phyloP scores from a whole-genome alignment of 1,284 basidiomycete species.

The Veloboletus limbatus region DNA sequence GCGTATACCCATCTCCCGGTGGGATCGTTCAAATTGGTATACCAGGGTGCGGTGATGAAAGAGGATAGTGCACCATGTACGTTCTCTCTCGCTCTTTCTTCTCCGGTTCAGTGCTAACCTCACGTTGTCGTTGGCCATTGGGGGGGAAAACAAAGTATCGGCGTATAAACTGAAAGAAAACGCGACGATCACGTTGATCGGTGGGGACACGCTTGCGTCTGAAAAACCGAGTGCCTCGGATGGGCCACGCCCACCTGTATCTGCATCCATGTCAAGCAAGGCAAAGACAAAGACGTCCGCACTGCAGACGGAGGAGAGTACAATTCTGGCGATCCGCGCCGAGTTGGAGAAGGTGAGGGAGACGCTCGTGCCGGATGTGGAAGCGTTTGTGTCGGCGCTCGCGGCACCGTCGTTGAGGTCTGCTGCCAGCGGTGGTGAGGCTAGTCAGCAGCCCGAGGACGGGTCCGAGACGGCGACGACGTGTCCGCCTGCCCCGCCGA shows the following conservation, averaged over 20 bases:
- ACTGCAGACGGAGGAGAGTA: slow-evolving; percentile 48
- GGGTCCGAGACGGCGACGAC: not conserved
- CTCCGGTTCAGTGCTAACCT: too few species aligned
- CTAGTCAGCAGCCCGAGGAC: too few species aligned
- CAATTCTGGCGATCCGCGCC: slow-evolving; percentile 54
- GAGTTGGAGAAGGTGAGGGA: slow-evolving; percentile 57
- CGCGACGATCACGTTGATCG: slow-evolving; percentile 64
- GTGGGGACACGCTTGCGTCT: slow-evolving; percentile 33
- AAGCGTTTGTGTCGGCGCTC: slow-evolving; percentile 47
- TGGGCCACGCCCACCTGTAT: too few species aligned
- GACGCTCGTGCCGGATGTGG: slow-evolving; percentile 52
- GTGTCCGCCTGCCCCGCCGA: not conserved
- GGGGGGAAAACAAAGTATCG: too few species aligned
- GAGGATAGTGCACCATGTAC: slow-evolving; percentile 67
- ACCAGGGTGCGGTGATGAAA: slow-evolving; percentile 76
- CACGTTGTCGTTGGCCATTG: too few species aligned
- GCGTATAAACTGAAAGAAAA: slow-evolving; percentile 59
- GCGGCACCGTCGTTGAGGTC: not conserved
- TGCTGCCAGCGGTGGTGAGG: too few species aligned
- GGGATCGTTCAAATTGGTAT: slow-evolving; percentile 72
- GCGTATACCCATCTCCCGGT: slow-evolving; percentile 62
- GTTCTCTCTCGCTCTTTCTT: too few species aligned
- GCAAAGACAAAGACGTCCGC: slow-evolving; percentile 25
- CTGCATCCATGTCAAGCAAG: slow-evolving; percentile 22
- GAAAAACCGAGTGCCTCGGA: slow-evolving; percentile 24